Evolutionary conservation across 169 alveolate species (phyloP), one percentile per base, ranked within the genome.

Genomic region (Eimeria acervulina): DNA sequence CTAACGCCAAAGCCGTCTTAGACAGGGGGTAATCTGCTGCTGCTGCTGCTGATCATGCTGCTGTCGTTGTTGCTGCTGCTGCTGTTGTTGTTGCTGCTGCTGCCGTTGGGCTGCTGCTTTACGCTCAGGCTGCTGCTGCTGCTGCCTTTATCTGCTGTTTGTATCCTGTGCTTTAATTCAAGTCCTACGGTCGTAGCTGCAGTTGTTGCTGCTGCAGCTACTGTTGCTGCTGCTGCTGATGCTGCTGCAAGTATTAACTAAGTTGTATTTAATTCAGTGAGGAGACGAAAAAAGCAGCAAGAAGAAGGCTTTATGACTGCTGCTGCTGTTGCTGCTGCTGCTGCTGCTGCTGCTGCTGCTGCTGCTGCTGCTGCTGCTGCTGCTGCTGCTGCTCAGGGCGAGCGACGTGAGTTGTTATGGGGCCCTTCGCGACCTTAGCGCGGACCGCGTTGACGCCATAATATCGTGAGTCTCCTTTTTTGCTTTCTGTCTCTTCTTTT

Each of bases 1-100:
- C 40, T 33, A 42, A 19, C 63, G 28, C 36, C 36, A 78, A 78
- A 33, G 89, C 63, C 19, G 92, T 83, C 74, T 13, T 28, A 52
- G 92, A 47, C 47, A 47, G 76, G 17, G 70, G 92, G 76, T 83
- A n/a, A n/a, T 28, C 92, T 51, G 38, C 38, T 74, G 85, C 85
- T 74, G 85, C 85, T 74, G 38, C 85, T 83, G 76, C 90, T 21
- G 66, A n/a, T n/a, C n/a, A n/a, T n/a, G n/a, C n/a, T n/a, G n/a
- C n/a, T n/a, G n/a, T n/a, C n/a, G n/a, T 44, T 23, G 36, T 15
- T 36, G 68, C 90, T 36, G 66, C 66, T 80, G 66, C 90, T 38
- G 90, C 15, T 80, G 90, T 63, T 38, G 21, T 17, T 26, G 38
- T 28, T 42, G 90, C 66, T 80, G 90, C 33, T 44, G 36, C 33